Percentiles rank a stretch among this genome's conserved stretches.
Conservation (phyloP, 2,329 filamentous ascomycete genomes). For the Fusarium torulosum region DNA sequence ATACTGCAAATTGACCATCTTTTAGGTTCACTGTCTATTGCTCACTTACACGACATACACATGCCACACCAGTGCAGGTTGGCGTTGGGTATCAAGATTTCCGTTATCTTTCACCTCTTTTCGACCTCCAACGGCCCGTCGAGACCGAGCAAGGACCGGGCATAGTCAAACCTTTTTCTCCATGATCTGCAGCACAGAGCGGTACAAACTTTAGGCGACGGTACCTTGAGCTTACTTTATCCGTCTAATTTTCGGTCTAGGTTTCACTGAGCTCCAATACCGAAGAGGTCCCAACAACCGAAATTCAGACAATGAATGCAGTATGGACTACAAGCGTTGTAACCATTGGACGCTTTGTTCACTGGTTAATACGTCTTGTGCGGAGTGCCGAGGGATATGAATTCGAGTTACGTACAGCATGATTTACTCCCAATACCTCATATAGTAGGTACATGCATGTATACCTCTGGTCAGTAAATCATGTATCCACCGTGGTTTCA, state of each 20-base stretch:
- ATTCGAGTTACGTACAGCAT: slow-evolving; percentile 13
- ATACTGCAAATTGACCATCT: background rate
- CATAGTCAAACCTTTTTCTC: slow-evolving; percentile 33
- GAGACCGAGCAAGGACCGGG: slow-evolving; percentile 20
- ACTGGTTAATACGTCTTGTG: too few species aligned
- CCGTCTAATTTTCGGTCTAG: slow-evolving; percentile 22
- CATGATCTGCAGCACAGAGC: slow-evolving; percentile 32
- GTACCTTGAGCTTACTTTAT: slow-evolving; percentile 18
- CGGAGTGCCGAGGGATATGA: background rate
- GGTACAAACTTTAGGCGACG: background rate
- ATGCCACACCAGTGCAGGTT: slow-evolving; percentile 1
- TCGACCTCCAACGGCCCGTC: slow-evolving; percentile 33
- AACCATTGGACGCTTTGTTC: slow-evolving; percentile 1
- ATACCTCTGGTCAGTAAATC: background rate
- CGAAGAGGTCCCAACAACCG: background rate
- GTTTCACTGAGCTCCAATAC: slow-evolving; percentile 27
- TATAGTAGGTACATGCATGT: slow-evolving; percentile 8
- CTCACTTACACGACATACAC: slow-evolving; percentile 27
- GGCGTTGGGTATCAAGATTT: slow-evolving; percentile 40
- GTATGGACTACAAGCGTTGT: background rate
- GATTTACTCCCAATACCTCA: slow-evolving; percentile 14
- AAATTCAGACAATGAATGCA: slow-evolving; percentile 2
- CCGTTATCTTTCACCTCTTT: slow-evolving; percentile 44
- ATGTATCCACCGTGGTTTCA: slow-evolving; percentile 45
- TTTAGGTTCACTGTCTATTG: background rate